Base-by-base conservation (phyloP, 805 yeast genomes). In the Nakazawaea ishiwadae region DNA sequence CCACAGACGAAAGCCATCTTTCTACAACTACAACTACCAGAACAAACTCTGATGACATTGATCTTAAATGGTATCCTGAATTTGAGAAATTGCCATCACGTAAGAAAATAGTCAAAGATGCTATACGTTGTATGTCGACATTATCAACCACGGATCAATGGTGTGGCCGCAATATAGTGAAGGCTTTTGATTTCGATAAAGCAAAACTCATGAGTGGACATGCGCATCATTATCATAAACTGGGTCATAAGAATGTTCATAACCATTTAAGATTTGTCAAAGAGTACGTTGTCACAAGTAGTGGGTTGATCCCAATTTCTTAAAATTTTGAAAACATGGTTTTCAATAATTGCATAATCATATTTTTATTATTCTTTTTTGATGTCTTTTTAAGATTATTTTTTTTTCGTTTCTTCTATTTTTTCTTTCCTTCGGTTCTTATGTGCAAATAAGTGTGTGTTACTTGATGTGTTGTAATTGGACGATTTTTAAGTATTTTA, bases 101-200 rank as follows among this genome's bases (percentile, higher is more conserved):
- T 7, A 49, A 57, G 21, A 59, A 57, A 33, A 39, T 57, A 3
- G 24, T 61, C 28, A 46, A 61, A 16, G 66, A 63, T 44, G 51
- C 62, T 5, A 48, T 63, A 5, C 40, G 66, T 12, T 63, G 68
- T 41, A 62, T 63, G 58, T 48, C 56, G 1, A 54, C 62, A 7
- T 43, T 63, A 39, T 20, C 52, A 1, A 51, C 59, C 6, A 57
- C 56, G 42, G 66, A 63, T 29, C 49, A 59, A 37, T 63, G 68
- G 68, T 47, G 60, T 2, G 64, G 64, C 14, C 48, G 49, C 4
- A 33, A 12, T 23, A 23, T 42, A 19, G 45, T 42, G 3, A 32
- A 34, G n/a, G 36, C 24, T 23, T 42, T 15, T n/a, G 42, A 42
- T 15, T 30, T 8, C 7, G 39, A 40, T 19, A 29, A 29, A 8